Base-by-base conservation (phyloP, 2,329 filamentous ascomycete genomes). In the Trichoderma sp. region DNA sequence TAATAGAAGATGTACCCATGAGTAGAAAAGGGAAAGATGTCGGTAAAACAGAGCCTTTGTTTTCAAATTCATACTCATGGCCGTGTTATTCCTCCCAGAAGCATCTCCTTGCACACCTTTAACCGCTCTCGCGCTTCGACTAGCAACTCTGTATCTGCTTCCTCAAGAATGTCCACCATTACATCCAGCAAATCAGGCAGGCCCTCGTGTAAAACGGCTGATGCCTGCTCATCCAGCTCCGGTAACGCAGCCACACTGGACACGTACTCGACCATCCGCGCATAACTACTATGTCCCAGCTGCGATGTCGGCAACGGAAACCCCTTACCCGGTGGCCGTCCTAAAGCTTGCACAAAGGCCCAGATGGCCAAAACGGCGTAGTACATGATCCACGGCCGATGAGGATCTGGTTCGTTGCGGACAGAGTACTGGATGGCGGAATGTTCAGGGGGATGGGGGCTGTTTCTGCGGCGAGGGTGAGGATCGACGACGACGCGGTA, bases 371-470 rank as follows among this genome's bases (percentile, higher is more conserved):
- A 84, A 0, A 91, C 90, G 0, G 94, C 92, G 76, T 95, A 95
- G 82, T 97, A 97, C 79, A 97, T 87, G 57, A 97, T 92, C 94
- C 94, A 97, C 0, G 94, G 93, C 30, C 94, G 87, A 76, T 97
- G 95, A 26, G 96, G 89, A 30, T 97, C 88, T 34, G 91, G 89
- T 78, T 97, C 94, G 74, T 92, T 90, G 39, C 91, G 88, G 14
- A 93, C 91, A 1, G 90, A 92, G 80, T 97, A 97, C 21, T 86
- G 82, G 4, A 77, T 75, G 14, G 78, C 82, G 34, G 83, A 83
- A 4, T 81, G 81, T 15, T 81, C 82, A 21, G 71, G 61, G 8
- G 66, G 47, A 6, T 62, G 67, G 18, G 75, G 75, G 34, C 70
- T 73, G 57, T 73, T 73, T 56, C 75, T 73, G 6, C 75, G 77